Base-by-base conservation (phyloP, 2,329 filamentous ascomycete genomes). In the Diaporthe caulivora region DNA sequence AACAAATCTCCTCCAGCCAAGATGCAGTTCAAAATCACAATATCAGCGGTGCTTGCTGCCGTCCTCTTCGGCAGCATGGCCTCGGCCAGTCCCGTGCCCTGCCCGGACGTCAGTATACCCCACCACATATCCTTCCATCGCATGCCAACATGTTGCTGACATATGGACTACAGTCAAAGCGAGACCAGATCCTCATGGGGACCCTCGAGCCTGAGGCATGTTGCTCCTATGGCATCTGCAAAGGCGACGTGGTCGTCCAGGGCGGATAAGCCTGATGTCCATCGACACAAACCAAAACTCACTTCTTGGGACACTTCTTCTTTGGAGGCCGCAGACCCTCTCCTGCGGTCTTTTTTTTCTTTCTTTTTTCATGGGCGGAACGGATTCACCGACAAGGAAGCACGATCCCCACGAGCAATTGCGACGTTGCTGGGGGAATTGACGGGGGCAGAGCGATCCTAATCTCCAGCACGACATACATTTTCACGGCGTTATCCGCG, bases 211-310 rank as follows among this genome's bases (percentile, higher is more conserved):
- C 74, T 24, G 74, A 75, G 31, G 73, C 65, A 49, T 75, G 74
- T 60, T 75, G 74, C 42, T 67, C 72, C 44, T 75, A 75, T 60
- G 74, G 74, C 51, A 51, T 74, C 11, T 75, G 74, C 70, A 74
- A 74, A 34, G 74, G 74, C 31, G 74, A 75, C 17, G 74, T 75
- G 44, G 70, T 72, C 15, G 72, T 75, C 44, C 71, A 64, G 42
- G 73, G 73, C 54, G 73, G 73, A n/a, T 75, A 60, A 75, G 44
- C 29, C 49, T 9, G 11, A 8, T 3, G 34, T n/a, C 31, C 17
- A 53, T 44, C 44, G 17, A 24, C 54, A 31, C 47, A 13, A 49
- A 17, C n/a, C 11, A 10, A 53, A 26, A 24, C 21, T 51, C 42
- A 24, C n/a, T n/a, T n/a, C n/a, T n/a, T n/a, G n/a, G n/a, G n/a